Evolutionary conservation across 2,329 filamentous ascomycete genomes (phyloP), one percentile per base, ranked within the genome.

Genomic region (Aspergillus texensis): DNA sequence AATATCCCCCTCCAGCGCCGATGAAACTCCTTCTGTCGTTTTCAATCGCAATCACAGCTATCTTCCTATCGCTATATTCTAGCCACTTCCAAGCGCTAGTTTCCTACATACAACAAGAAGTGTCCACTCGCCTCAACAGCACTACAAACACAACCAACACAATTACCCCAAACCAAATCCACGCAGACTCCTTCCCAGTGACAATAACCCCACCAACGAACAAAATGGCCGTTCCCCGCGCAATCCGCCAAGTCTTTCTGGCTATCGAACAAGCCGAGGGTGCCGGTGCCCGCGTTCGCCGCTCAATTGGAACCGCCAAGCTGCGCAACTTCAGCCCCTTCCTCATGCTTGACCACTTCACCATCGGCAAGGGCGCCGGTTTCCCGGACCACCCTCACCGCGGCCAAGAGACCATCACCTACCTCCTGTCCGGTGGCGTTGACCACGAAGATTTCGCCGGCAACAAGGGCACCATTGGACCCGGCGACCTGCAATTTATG

Each of bases 401-500:
- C 45, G 93, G 94, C 45, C 93, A 96, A 78, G 92, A 97, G 72
- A 91, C 89, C 19, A 95, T 97, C 75, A 97, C 93, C 1, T 97
- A 97, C 77, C 84, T 98, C 34, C 84, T 98, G n/a, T 81, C 86
- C 16, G 94, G 94, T 68, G 92, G 87, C 4, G 88, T 96, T 63
- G 93, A 97, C 80, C 93, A 97, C 74, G 93, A 97, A 80, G 93
- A 97, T 78, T 97, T 97, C 70, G 89, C 92, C 2, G 93, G 93
- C 14, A 89, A 95, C 81, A 85, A 85, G 57, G 95, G 94, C 62
- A 95, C 91, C 4, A 92, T 98, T 70, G 85, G 90, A 65, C 80
- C 91, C 0, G 94, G 94, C n/a, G 94, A 97, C 75, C 81, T 98
- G 55, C 94, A 98, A 76, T 98, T 98, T 84, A 98, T 98, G 95